phyloP scores from a whole-genome alignment of 495 filamentous ascomycete species.

The Penicillium manginii region DNA sequence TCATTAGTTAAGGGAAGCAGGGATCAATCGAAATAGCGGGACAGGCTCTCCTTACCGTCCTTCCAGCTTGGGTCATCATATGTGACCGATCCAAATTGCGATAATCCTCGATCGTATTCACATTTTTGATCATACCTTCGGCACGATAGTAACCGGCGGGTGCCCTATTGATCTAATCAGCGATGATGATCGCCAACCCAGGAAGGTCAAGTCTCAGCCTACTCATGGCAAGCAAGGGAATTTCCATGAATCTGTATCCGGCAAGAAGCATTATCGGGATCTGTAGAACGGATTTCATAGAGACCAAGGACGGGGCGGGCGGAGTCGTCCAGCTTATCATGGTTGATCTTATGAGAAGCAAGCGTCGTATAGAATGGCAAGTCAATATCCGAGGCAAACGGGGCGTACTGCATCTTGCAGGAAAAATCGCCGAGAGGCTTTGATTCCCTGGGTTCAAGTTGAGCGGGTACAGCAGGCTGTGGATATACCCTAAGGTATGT shows the following conservation, averaged over 20 bases:
- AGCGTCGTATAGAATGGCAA: constrained; percentile 91
- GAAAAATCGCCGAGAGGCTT: neutral
- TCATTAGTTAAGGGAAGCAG: neutral
- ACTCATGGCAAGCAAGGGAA: constrained; percentile 83
- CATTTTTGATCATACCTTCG: constrained; percentile 92
- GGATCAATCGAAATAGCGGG: neutral
- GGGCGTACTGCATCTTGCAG: constrained; percentile 63
- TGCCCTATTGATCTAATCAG: constrained; percentile 54
- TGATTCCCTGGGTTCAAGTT: neutral
- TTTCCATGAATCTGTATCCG: constrained; percentile 88
- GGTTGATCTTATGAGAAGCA: constrained; percentile 87
- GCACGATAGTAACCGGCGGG: constrained; percentile 75
- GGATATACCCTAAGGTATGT: neutral
- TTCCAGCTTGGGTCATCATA: constrained; percentile 73
- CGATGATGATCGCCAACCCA: neutral
- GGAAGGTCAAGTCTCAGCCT: constrained; percentile 35
- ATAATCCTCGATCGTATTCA: constrained; percentile 96
- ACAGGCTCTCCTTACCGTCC: constrained; percentile 60
- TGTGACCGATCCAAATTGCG: constrained; percentile 70
- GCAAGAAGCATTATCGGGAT: constrained; percentile 69
- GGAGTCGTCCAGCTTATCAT: constrained; percentile 94
- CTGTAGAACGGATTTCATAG: constrained; percentile 78
- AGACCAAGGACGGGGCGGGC: constrained; percentile 84
- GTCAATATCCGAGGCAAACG: constrained; percentile 92
- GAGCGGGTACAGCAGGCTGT: neutral